Base-by-base conservation (phyloP, 202 grass and related monocot species). In the Zizania palustris region DNA sequence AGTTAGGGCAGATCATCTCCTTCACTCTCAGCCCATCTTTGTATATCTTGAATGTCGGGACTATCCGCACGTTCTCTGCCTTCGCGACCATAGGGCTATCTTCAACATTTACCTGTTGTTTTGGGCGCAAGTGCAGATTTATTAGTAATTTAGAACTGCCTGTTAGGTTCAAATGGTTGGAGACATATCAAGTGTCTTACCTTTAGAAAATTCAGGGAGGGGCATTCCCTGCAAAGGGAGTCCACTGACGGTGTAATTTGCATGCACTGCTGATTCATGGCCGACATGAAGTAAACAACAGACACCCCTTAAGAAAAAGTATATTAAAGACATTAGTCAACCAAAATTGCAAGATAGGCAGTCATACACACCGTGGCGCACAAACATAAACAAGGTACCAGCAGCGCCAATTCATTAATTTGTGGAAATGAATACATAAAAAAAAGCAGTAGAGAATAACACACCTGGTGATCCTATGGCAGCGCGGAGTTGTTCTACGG, bases 1-100 rank as follows among this genome's bases (percentile, higher is more conserved):
- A 83, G 77, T 48, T 88, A n/a, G 93, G 93, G 77, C 88, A 93
- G 69, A 97, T 87, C 87, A 97, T 97, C 90, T 97, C 93, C 83
- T 97, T 97, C 80, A 90, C 80, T 78, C 74, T 80, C 58, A 49
- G 66, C 61, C 93, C 87, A 7, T 85, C 73, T 86, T 97, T 97
- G 85, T 93, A 97, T 82, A 97, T 90, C 90, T 93, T 93, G 61
- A 97, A 97, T 44, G 90, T 93, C 0, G 93, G 93, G 67, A 97
- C 80, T 33, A 93, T 80, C 11, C 88, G 85, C 55, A 97, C 85
- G 14, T 87, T 93, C 88, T 97, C 93, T 61, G 73, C 55, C 82
- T 69, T 93, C 7, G 90, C 88, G 18, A 97, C 80, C 40, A 72
- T 41, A 55, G 83, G 85, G 50, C 45, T 88, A 39, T 88, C 81